phyloP scores from a whole-genome alignment of 768 basidiomycete species.

The Kwoniella europaea region DNA sequence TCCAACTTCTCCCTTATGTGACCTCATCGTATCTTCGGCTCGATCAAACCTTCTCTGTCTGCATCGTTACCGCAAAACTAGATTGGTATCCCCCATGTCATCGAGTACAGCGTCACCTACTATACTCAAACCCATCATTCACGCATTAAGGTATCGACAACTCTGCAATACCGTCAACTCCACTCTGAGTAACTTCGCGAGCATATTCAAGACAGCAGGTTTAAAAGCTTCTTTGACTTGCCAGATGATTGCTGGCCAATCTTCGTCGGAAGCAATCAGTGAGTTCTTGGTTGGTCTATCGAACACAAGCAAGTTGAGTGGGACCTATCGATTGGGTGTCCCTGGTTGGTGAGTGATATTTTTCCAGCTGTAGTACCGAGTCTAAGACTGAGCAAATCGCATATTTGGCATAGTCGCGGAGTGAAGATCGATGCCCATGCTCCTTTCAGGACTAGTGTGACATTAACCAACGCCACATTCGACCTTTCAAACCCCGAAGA shows the following conservation, averaged over 20 bases:
- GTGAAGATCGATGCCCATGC: constrained; percentile 24
- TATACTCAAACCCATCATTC: constrained; percentile 37
- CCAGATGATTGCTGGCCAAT: background rate
- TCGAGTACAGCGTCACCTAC: constrained; percentile 7
- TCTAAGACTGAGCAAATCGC: background rate
- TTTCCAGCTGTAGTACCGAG: background rate
- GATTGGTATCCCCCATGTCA: constrained; percentile 9
- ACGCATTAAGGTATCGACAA: constrained; percentile 33
- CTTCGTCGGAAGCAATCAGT: background rate
- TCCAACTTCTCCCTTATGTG: constrained; percentile 26
- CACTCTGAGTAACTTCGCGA: constrained; percentile 30
- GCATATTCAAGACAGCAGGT: constrained; percentile 20
- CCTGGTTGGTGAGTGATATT: constrained; percentile 16
- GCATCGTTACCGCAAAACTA: constrained; percentile 38
- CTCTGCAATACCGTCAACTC: constrained; percentile 12
- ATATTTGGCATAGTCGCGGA: constrained; percentile 27
- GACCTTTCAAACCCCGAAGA: constrained; percentile 33
- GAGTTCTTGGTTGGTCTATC: constrained; percentile 4
- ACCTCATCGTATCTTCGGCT: constrained; percentile 34
- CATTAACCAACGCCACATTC: constrained; percentile 37
- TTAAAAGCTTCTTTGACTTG: constrained; percentile 11
- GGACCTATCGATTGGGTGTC: constrained; percentile 6
- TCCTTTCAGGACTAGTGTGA: constrained; percentile 19
- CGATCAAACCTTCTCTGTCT: constrained; percentile 35
- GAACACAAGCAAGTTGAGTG: background rate